A percentile compares a stretch with the other conserved stretches of the same genome.
Evolutionary conservation across 2,329 filamentous ascomycete genomes (phyloP).

Genomic region (Didymella keratinophila): DNA sequence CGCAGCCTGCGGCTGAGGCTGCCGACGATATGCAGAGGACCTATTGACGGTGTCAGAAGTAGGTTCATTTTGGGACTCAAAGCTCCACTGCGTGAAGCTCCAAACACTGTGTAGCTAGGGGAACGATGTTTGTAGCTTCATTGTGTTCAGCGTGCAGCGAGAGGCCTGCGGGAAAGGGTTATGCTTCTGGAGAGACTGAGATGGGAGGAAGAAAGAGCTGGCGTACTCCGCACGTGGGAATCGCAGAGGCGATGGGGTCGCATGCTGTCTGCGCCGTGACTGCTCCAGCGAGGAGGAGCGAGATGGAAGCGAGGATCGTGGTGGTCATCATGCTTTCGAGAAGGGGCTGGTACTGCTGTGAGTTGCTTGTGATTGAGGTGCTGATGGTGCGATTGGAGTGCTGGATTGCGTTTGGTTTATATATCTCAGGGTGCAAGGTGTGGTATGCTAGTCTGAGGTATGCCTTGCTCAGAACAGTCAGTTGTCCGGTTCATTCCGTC

Average conservation of each 20-base stretch:
- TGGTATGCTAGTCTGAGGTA: neutral
- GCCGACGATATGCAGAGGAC: constrained; percentile 23
- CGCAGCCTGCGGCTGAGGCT: constrained; percentile 21
- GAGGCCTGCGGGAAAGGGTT: no score
- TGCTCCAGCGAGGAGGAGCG: constrained; percentile 10
- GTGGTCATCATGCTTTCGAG: constrained; percentile 14
- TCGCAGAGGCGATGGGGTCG: constrained; percentile 18
- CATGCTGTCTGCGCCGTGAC: constrained; percentile 26
- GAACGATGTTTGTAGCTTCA: no score
- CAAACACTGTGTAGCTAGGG: no score
- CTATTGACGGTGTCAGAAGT: neutral
- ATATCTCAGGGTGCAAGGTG: neutral
- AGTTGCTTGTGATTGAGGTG: neutral
- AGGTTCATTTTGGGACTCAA: no score
- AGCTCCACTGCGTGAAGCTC: no score
- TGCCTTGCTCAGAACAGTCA: neutral
- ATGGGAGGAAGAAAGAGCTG: no score
- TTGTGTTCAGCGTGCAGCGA: no score
- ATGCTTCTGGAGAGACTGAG: no score
- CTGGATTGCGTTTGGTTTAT: constrained; percentile 2
- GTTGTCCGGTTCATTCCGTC: neutral
- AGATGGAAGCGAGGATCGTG: constrained; percentile 12
- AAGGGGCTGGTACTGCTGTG: neutral
- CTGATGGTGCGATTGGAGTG: neutral
- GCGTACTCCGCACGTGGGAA: constrained; percentile 25